Evolutionary conservation across 129 eudicot species (phyloP).

Genomic region (Mikania micrantha): DNA sequence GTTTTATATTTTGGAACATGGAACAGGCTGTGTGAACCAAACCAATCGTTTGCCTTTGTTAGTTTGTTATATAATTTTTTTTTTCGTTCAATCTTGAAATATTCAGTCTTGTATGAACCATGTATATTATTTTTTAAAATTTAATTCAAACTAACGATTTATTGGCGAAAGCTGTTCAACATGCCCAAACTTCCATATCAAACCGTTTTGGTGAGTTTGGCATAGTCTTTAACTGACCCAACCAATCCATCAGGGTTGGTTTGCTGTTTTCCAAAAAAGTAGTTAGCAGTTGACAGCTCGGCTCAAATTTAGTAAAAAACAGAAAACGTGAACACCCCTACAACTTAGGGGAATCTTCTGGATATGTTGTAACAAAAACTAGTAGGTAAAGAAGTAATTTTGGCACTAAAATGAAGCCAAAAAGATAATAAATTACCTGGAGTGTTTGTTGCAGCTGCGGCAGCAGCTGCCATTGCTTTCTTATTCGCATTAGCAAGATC

Average conservation of each 20-base stretch:
- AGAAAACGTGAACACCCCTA: background rate
- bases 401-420: background rate
- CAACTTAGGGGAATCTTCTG: background rate
- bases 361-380: background rate
- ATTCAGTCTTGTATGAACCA: background rate
- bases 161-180: background rate
- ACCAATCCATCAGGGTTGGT: background rate
- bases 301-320: no score
- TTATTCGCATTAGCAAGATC: constrained; percentile 80
- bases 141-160: background rate
- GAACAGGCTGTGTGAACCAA: background rate
- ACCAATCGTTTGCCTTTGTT: background rate
- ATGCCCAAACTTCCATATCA: background rate
- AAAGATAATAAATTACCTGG: constrained; percentile 33
- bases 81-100: background rate
- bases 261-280: background rate
- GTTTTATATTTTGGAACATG: background rate
- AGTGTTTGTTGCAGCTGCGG: constrained; percentile 57
- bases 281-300: no score
- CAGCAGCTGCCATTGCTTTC: constrained; percentile 63
- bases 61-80: background rate
- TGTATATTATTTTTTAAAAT: background rate
- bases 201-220: background rate
- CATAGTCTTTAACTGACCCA: no score
- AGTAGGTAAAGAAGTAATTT: background rate